These are phyloP conservation scores for Aspergillus fumigatus DNA, from an alignment of 2,329 filamentous ascomycete genomes.

Conservation along the genomic window DNA sequence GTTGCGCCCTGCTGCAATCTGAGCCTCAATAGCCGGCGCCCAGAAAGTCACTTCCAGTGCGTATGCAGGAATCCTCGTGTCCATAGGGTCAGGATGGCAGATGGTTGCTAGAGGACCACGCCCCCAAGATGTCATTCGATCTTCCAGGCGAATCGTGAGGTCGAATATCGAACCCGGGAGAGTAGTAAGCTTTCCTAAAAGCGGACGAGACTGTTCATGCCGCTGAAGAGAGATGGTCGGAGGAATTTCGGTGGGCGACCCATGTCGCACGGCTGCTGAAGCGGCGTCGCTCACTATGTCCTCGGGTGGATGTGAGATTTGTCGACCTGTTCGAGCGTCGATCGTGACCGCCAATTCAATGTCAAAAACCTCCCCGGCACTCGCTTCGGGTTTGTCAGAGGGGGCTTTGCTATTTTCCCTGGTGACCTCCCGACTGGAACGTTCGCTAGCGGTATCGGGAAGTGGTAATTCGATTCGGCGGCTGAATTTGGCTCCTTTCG, in stretches of 20 bases:
- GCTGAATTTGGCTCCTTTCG: constrained; percentile 29
- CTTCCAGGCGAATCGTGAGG: constrained; percentile 61
- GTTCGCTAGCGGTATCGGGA: constrained; percentile 36
- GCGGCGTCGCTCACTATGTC: constrained; percentile 13
- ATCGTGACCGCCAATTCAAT: constrained; percentile 39
- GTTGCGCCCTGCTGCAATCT: constrained; percentile 52
- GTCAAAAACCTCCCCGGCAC: constrained; percentile 20
- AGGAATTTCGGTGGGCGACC: constrained; percentile 5
- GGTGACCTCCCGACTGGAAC: constrained; percentile 22
- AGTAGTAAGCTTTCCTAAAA: constrained; percentile 63
- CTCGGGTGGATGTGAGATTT: constrained; percentile 20
- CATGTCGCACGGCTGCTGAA: constrained; percentile 5
- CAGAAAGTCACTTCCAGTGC: constrained; percentile 75
- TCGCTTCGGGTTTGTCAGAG: constrained; percentile 3
- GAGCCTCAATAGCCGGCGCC: constrained; percentile 61
- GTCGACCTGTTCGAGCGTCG: constrained; percentile 40
- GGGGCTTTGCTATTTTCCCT: constrained; percentile 7
- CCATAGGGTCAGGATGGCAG: constrained; percentile 57
- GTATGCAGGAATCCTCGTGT: constrained; percentile 73
- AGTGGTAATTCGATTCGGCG: constrained; percentile 37
- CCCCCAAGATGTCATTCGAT: constrained; percentile 72
- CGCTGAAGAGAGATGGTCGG: constrained; percentile 18
- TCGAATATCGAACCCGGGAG: constrained; percentile 60
- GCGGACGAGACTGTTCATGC: constrained; percentile 29
- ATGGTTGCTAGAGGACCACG: constrained; percentile 65